phyloP scores from a whole-genome alignment of 805 yeast genomes.

The Saccharomycopsis fermentans region DNA sequence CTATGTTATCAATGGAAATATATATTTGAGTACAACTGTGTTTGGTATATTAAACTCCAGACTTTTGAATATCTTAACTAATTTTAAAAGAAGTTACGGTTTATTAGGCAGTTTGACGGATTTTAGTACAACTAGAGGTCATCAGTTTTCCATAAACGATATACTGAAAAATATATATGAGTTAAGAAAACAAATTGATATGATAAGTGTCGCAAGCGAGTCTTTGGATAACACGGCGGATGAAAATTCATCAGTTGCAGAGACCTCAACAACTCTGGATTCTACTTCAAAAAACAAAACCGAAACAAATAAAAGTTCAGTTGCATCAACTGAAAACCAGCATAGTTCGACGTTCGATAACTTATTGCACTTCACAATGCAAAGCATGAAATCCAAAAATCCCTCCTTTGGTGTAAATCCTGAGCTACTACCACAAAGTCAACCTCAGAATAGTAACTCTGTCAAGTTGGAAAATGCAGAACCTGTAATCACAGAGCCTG shows the following conservation, averaged over 20 bases:
- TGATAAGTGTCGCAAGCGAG: not conserved
- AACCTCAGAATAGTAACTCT: not conserved
- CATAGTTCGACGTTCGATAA: not conserved
- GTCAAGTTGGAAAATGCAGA: not conserved
- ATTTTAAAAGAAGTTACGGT: constrained; percentile 15
- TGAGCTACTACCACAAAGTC: not conserved
- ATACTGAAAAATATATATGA: constrained; percentile 2
- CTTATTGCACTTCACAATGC: constrained; percentile 3
- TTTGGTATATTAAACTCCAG: constrained; percentile 66
- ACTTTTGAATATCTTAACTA: constrained; percentile 38
- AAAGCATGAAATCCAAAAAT: not conserved
- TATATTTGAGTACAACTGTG: constrained; percentile 80
- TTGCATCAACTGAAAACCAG: not conserved
- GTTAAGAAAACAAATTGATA: not conserved
- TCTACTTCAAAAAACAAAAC: not conserved
- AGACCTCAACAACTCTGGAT: not conserved
- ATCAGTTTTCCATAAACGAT: constrained; percentile 8
- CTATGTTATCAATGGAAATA: constrained; percentile 83
- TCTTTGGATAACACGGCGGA: not conserved
- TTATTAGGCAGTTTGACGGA: constrained; percentile 8
- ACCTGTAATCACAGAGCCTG: not conserved
- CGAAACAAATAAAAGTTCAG: not conserved
- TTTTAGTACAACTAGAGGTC: constrained; percentile 8
- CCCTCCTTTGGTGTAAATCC: not conserved
- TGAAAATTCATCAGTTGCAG: not conserved